phyloP scores from a whole-genome alignment of 306 rosid genomes.

The Pterocarpus macrocarpus region DNA sequence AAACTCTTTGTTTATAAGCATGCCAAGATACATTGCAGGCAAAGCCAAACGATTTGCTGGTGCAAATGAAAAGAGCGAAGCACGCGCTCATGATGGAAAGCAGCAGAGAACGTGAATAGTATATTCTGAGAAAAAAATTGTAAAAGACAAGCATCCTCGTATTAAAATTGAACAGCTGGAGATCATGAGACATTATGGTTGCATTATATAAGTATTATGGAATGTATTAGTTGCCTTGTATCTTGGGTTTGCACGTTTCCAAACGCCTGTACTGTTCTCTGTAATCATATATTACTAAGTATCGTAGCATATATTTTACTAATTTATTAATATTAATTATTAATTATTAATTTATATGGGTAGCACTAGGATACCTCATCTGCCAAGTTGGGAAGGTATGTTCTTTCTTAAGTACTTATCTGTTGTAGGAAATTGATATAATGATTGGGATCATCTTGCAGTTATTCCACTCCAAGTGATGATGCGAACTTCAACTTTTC shows the following conservation, averaged over 20 bases:
- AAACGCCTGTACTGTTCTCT: slow-evolving; percentile 39
- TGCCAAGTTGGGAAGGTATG: slow-evolving; percentile 27
- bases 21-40: slow-evolving; percentile 43
- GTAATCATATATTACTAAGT: slow-evolving; percentile 36
- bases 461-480: slow-evolving; percentile 45
- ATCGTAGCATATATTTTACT: background rate
- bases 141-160: slow-evolving; percentile 36
- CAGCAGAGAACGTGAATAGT: slow-evolving; percentile 34
- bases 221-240: slow-evolving; percentile 55
- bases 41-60: slow-evolving; percentile 24
- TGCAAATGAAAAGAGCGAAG: slow-evolving; percentile 29
- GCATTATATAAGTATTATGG: slow-evolving; percentile 47
- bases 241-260: slow-evolving; percentile 54
- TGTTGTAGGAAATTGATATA: slow-evolving; percentile 29
- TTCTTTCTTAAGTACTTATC: background rate
- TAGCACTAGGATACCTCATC: slow-evolving; percentile 10
- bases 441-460: slow-evolving; percentile 47
- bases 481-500: slow-evolving; percentile 42
- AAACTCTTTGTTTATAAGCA: slow-evolving; percentile 14
- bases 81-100: slow-evolving; percentile 44
- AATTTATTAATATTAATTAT: background rate
- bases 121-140: slow-evolving; percentile 23
- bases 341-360: slow-evolving; percentile 6
- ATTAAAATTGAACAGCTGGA: slow-evolving; percentile 28
- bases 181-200: slow-evolving; percentile 48